A percentile compares a stretch with the other conserved stretches of the same genome.
phyloP scores from a whole-genome alignment of 148 eudicot genomes.

The Mesembryanthemum crystallinum region DNA sequence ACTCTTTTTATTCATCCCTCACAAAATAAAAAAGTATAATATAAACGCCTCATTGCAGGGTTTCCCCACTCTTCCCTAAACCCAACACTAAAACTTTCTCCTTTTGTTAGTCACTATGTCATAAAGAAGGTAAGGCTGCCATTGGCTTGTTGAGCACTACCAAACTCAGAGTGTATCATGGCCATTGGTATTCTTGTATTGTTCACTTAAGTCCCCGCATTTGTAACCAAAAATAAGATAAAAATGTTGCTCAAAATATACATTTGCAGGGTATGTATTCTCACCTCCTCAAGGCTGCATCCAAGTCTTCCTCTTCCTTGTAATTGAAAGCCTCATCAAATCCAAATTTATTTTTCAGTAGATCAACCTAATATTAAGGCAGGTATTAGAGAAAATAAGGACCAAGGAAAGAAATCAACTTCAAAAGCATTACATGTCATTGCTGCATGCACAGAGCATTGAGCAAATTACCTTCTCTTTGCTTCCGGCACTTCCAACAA shows the following conservation, averaged over 20 bases:
- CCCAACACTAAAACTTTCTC: too few species aligned
- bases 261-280: background rate
- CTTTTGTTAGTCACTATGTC: background rate
- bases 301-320: conserved; percentile 58
- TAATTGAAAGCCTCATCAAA: conserved; percentile 61
- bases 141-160: background rate
- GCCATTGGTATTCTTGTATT: background rate
- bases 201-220: background rate
- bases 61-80: too few species aligned
- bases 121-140: background rate
- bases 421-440: too few species aligned
- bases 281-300: conserved; percentile 50
- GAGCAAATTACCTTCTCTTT: conserved; percentile 41
- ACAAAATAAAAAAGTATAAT: too few species aligned
- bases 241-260: too few species aligned
- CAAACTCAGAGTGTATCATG: background rate
- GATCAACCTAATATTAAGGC: conserved; percentile 37
- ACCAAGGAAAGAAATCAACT: background rate
- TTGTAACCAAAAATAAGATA: background rate
- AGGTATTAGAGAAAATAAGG: background rate
- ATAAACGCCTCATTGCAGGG: too few species aligned
- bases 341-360: conserved; percentile 49
- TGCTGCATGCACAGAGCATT: background rate
- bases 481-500: conserved; percentile 58
- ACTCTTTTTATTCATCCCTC: too few species aligned